Evolutionary conservation across 2,329 filamentous ascomycete genomes (phyloP), one percentile per base, ranked within the genome.

Genomic region (Xylaria sp.): DNA sequence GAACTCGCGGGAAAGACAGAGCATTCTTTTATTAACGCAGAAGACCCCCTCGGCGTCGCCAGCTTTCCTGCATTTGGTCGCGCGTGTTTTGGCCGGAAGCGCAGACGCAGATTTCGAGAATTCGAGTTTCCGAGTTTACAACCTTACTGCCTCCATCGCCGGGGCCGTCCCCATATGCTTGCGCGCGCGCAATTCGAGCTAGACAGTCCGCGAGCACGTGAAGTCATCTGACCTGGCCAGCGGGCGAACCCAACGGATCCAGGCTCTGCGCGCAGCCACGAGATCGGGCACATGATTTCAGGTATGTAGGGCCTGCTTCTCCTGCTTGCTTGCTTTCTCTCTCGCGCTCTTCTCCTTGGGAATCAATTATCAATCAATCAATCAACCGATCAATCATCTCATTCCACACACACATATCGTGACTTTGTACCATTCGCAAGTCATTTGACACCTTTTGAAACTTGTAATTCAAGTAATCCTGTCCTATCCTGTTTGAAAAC

Each of bases 151-250:
- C 66, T 70, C 73, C 68, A 71, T 73, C 66, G 15, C 69, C 39
- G 63, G 51, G 64, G 13, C 20, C 70, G 74, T 75, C 72, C 70
- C 76, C 75, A 75, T 74, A 74, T 66, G 72, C 70, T 72, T 69
- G 73, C 72, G 73, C 73, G 74, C 73, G 74, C 71, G 73, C 66
- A 68, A 66, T 76, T 76, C 75, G 69, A 76, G 66, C 75, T 75
- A 73, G 68, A 68, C 51, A 75, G 68, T 72, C 73, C 69, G 72
- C 74, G 72, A 76, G 74, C 76, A 77, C 75, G 76, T 77, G 76
- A 77, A 77, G 76, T 77, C 76, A 77, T 76, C 76, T 76, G 76
- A 77, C 76, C 75, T 76, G 76, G 73, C 76, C 75, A 72, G 69
- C 69, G 57, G 68, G 34, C 65, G 65, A 69, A 69, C 69, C 73